Evolutionary conservation across 2,329 filamentous ascomycete species (phyloP).

Genomic region (Venturia aucupariae): DNA sequence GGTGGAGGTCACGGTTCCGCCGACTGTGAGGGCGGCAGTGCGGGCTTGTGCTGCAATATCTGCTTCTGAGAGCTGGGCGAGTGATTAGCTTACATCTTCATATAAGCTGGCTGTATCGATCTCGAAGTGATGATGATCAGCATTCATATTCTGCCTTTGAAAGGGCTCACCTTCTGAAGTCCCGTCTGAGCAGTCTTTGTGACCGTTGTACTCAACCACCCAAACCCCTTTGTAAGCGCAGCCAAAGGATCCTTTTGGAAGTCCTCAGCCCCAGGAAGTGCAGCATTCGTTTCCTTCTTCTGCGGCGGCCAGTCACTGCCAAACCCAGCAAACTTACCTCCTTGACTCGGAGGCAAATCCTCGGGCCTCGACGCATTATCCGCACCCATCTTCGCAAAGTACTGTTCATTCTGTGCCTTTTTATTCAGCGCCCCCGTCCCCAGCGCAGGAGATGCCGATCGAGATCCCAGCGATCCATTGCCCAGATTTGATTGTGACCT

Average conservation of each 20-base stretch:
- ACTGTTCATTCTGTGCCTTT: conserved; percentile 68
- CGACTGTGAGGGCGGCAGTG: conserved; percentile 43
- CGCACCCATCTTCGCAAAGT: conserved; percentile 76
- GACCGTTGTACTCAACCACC: conserved; percentile 84
- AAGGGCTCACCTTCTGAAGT: conserved; percentile 66
- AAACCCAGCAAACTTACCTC: conserved; percentile 87
- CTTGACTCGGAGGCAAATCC: conserved; percentile 72
- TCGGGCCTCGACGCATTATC: conserved; percentile 72
- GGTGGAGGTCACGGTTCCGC: conserved; percentile 42
- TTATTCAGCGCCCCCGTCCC: conserved; percentile 31
- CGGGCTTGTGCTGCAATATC: conserved; percentile 50
- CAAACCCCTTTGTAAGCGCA: conserved; percentile 83
- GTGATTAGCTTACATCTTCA: not conserved
- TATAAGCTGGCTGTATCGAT: not conserved
- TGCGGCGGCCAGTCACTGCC: conserved; percentile 60
- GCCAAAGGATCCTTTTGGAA: conserved; percentile 85
- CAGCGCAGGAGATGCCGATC: conserved; percentile 21
- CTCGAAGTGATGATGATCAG: not conserved
- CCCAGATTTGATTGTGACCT: conserved; percentile 16
- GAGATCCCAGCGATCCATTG: conserved; percentile 25
- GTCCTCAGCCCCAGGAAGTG: conserved; percentile 60
- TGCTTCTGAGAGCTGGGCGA: conserved; percentile 60
- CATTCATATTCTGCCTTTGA: not conserved
- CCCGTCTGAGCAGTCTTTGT: conserved; percentile 83
- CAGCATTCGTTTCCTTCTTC: conserved; percentile 30